Percentiles rank a stretch among this genome's conserved stretches.
phyloP scores from a whole-genome alignment of 2,329 filamentous ascomycete genomes.

The Ceratocystis alfenasii region DNA sequence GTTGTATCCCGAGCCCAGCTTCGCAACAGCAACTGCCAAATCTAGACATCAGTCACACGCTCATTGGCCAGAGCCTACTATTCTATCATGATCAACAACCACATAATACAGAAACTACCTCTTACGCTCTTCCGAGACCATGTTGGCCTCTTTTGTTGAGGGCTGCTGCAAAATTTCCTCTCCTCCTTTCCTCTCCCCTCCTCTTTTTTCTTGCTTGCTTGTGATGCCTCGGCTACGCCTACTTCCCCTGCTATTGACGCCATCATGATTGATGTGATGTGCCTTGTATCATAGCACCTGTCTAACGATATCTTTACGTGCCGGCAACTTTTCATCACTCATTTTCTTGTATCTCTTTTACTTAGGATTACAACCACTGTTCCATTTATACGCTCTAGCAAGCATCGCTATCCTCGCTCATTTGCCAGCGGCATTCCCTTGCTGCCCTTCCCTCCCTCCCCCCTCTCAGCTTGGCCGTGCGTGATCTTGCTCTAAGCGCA shows the following conservation, averaged over 20 bases:
- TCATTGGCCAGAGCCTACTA: background rate
- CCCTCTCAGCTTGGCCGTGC: background rate
- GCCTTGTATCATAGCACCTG: conserved; percentile 7
- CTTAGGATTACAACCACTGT: background rate
- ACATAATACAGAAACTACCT: background rate
- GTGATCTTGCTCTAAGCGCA: conserved; percentile 4
- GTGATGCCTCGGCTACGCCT: background rate
- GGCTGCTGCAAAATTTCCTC: background rate
- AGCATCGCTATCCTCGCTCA: background rate
- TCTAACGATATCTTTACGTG: conserved; percentile 8
- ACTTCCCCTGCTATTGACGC: conserved; percentile 7
- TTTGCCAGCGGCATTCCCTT: background rate
- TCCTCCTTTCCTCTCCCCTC: background rate
- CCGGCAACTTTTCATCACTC: background rate
- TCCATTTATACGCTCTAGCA: background rate
- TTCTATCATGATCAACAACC: conserved; percentile 1
- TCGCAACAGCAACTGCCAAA: background rate
- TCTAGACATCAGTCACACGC: background rate
- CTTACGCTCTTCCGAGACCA: background rate
- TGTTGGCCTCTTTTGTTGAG: conserved; percentile 3
- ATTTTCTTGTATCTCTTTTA: background rate
- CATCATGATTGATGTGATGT: conserved; percentile 12
- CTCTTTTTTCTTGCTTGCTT: background rate
- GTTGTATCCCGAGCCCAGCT: no score
- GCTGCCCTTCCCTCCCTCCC: background rate